Evolutionary conservation across 2,329 filamentous ascomycete genomes (phyloP).

Genomic region (Magnaporthales sp.): DNA sequence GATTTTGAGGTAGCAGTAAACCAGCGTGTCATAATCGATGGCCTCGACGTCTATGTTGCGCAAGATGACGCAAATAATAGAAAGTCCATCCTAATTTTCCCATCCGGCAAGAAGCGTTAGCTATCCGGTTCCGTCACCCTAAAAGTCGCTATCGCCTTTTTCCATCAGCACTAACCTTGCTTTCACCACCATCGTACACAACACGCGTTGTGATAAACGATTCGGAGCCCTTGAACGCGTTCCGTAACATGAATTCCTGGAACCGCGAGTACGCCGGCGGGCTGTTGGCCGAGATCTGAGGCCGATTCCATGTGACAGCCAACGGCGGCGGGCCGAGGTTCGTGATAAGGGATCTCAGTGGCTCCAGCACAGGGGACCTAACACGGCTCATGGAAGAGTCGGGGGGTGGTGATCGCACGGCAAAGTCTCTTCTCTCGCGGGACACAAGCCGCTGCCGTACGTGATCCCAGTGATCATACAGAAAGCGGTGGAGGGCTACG

Average conservation of each 20-base stretch:
- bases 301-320: slow-evolving; percentile 61
- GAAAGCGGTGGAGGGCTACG: slow-evolving; percentile 57
- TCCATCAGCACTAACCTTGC: slow-evolving; percentile 37
- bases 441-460: slow-evolving; percentile 55
- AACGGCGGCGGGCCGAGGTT: slow-evolving; percentile 60
- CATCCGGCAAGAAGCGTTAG: not conserved
- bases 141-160: not conserved
- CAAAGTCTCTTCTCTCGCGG: slow-evolving; percentile 46
- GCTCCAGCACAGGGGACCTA: slow-evolving; percentile 49
- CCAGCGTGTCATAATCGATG: slow-evolving; percentile 55
- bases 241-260: slow-evolving; percentile 64
- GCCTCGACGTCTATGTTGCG: slow-evolving; percentile 58
- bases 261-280: slow-evolving; percentile 59
- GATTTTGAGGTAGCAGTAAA: slow-evolving; percentile 64
- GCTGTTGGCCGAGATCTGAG: slow-evolving; percentile 53
- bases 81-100: slow-evolving; percentile 46
- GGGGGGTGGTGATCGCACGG: slow-evolving; percentile 37
- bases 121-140: not conserved
- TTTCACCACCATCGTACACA: slow-evolving; percentile 63
- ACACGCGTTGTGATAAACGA: slow-evolving; percentile 56
- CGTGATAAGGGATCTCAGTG: slow-evolving; percentile 51
- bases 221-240: slow-evolving; percentile 57
- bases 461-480: slow-evolving; percentile 66
- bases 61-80: slow-evolving; percentile 61
- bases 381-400: slow-evolving; percentile 38